Base-by-base conservation (phyloP, 2,329 filamentous ascomycete genomes). In the Fusarium phyllophilum region DNA sequence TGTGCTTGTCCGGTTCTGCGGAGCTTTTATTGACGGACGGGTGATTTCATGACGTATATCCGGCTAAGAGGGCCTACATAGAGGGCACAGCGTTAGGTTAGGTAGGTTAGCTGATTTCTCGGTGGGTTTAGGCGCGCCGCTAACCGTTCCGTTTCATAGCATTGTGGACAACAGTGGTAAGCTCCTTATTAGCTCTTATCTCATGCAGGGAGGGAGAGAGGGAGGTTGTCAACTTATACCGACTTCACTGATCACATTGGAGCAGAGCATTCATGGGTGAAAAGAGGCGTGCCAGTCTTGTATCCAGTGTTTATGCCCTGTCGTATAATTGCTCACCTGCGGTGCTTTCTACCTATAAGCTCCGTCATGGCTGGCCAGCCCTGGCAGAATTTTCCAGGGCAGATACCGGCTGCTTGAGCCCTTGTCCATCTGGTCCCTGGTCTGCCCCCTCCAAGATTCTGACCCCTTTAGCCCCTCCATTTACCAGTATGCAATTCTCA, bases 1-100 rank as follows among this genome's bases (percentile, higher is more conserved):
- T 69, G 58, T 58, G 58, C 66, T 52, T 64, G 57, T 34, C 41
- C 15, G n/a, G 54, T 46, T 55, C 60, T 57, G 41, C 54, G 51
- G 66, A 39, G 33, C 38, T 63, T 48, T 55, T 51, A 51, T 31
- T 51, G 46, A 41, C 18, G 39, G n/a, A 22, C 31, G 29, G 18
- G 8, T 26, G 39, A 20, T 41, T 61, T 65, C 22, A 65, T 70
- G 67, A 70, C 66, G 67, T 70, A 70, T 61, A 24, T 39, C 26
- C 20, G 24, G 20, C 33, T 31, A 38, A 15, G 26, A 29, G 52
- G 34, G 39, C 6, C 26, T 26, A 26, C n/a, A n/a, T 26, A 26
- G 26, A 26, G 26, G 26, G 26, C n/a, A 36, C 34, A n/a, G 17
- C 31, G 31, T 56, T 36, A 48, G 26, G 26, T 26, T 26, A 31